Evolutionary conservation across 371 early-diverging fungal species (phyloP), one percentile per base, ranked within the genome.

Genomic region (Apophysomyces trapeziformis): DNA sequence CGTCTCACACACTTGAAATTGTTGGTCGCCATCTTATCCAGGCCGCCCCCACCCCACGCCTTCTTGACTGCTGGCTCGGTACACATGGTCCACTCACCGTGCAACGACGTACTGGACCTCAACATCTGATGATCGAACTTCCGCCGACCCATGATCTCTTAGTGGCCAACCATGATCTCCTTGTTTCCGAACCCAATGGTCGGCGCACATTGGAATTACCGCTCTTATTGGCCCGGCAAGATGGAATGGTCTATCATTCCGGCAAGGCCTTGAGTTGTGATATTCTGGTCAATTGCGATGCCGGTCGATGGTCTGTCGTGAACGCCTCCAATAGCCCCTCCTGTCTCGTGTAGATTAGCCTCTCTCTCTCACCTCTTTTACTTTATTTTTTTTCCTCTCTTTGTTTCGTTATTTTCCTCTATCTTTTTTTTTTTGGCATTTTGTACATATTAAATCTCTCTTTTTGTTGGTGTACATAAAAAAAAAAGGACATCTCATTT

Each of bases 31-130:
- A 76, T 61, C 63, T 79, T 12, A 62, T 74, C 21, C 75, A 72
- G 39, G 70, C 73, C 16, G 70, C 68, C 3, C 67, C 70, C 14
- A 45, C 61, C 36, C 69, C 73, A 36, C 50, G 67, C 21, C 54
- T 74, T n/a, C 64, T 80, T n/a, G 75, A 77, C 50, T 64, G 73
- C 38, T 80, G 77, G 77, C 50, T 80, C 26, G 80, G 80, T 12
- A 63, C 75, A 11, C 69, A 74, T 63, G 80, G 79, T 2, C 75
- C 80, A 37, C 59, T 80, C 6, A 41, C 63, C 1, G 63, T 71
- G 18, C 62, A 66, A 36, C 73, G 16, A n/a, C 64, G 72, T 4
- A 68, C 70, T 57, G 58, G 67, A 35, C 67, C 74, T 26, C 72
- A 72, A 8, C 71, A 76, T 47, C 66, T 72, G 46, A 61, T 68